A percentile compares a stretch with the other conserved stretches of the same genome.
Evolutionary conservation across 768 basidiomycete species (phyloP).

Genomic region (Jaapia argillacea): DNA sequence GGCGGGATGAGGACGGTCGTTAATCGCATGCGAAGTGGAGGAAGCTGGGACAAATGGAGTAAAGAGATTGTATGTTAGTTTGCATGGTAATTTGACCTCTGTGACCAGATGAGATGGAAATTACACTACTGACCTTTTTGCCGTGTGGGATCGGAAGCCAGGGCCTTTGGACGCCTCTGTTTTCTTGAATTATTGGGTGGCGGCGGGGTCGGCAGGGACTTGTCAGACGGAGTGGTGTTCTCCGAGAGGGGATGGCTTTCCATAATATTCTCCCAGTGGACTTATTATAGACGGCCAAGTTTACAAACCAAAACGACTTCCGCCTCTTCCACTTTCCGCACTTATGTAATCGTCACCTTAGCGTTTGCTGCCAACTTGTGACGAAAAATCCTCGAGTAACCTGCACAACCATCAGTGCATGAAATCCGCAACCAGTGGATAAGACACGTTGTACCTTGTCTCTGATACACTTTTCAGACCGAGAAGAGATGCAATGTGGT

Average conservation of each 20-base stretch:
- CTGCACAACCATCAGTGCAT: no score
- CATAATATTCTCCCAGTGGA: not conserved
- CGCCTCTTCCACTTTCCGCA: no score
- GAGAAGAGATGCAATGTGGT: no score
- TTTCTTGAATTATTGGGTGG: not conserved
- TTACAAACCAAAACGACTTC: no score
- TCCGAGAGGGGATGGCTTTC: not conserved
- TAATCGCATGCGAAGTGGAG: conserved; percentile 20
- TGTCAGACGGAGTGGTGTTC: conserved; percentile 7
- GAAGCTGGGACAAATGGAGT: conserved; percentile 9
- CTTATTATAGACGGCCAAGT: not conserved
- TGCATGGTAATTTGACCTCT: conserved; percentile 1
- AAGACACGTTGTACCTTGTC: no score
- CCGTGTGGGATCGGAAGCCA: conserved; percentile 9
- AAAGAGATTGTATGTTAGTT: conserved; percentile 5
- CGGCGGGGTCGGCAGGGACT: conserved; percentile 10
- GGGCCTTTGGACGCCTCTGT: not conserved
- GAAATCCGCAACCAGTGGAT: no score
- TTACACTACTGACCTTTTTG: not conserved
- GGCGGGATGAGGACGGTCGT: conserved; percentile 12
- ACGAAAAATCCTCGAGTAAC: no score
- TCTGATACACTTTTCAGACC: no score
- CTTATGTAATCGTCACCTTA: no score
- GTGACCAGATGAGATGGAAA: not conserved
- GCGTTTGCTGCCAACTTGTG: no score